Conservation (phyloP, 2,329 filamentous ascomycete species). For the Ceratocystiopsis brevicomis region DNA sequence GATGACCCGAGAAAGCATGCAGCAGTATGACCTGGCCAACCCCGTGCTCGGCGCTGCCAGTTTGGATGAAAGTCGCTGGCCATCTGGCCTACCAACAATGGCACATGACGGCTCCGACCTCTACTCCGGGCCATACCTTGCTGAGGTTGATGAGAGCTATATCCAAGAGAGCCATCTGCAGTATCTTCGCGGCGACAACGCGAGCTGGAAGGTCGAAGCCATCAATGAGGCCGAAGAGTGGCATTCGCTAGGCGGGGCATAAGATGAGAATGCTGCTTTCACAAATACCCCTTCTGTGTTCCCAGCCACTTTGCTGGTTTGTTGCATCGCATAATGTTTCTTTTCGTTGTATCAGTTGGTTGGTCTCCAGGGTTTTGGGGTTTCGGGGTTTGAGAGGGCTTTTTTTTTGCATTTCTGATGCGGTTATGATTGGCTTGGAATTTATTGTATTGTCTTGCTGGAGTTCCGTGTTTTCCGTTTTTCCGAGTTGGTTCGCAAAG, state of each 20-base stretch:
- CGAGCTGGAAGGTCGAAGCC: conserved; percentile 13
- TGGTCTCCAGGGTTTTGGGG: background rate
- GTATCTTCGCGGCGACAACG: conserved; percentile 9
- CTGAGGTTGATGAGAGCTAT: conserved; percentile 13
- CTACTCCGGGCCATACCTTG: conserved; percentile 11
- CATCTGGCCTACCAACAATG: background rate
- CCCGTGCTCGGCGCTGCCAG: conserved; percentile 2
- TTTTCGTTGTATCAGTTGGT: background rate
- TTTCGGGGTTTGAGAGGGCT: no score
- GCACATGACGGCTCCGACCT: background rate
- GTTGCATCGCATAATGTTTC: background rate
- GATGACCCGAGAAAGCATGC: conserved; percentile 7
- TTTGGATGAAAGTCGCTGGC: conserved; percentile 4
- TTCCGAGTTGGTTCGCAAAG: no score
- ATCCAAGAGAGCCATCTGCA: conserved; percentile 8
- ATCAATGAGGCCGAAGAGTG: conserved; percentile 10
- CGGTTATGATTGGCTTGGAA: background rate
- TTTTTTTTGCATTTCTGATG: background rate
- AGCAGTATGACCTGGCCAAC: conserved; percentile 10
- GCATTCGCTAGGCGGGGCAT: conserved; percentile 4
- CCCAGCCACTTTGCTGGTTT: background rate
- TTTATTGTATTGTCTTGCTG: no score
- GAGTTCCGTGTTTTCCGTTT: no score
- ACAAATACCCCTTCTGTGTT: background rate
- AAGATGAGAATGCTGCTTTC: background rate